Percentiles rank a stretch among this genome's conserved stretches.
Conservation (phyloP, 2,329 filamentous ascomycete genomes). For the Clonostachys sp. region DNA sequence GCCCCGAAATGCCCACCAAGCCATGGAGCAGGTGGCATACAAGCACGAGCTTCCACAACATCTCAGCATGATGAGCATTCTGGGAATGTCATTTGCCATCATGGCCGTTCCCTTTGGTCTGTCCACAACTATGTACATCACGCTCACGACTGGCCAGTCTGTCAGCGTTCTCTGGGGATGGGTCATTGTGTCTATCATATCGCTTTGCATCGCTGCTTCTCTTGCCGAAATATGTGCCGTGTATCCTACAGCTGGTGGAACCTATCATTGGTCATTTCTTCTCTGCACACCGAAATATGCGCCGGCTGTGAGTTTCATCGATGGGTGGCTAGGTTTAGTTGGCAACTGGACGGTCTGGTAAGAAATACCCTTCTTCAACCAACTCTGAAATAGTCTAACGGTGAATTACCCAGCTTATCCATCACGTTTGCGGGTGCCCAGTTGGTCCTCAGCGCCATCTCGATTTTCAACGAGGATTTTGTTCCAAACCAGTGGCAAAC, state of each 20-base stretch:
- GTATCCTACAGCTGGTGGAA: slow-evolving; percentile 55
- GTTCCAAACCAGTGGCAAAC: slow-evolving; percentile 63
- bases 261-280: slow-evolving; percentile 72
- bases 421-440: slow-evolving; percentile 67
- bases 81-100: slow-evolving; percentile 44
- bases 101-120: slow-evolving; percentile 46
- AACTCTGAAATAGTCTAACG: too few relatives aligned
- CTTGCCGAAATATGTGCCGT: slow-evolving; percentile 70
- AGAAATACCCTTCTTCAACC: too few relatives aligned
- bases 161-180: slow-evolving; percentile 73
- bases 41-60: slow-evolving; percentile 44
- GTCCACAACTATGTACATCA: slow-evolving; percentile 40
- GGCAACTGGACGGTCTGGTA: slow-evolving; percentile 62
- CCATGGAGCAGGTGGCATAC: slow-evolving; percentile 42
- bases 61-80: slow-evolving; percentile 43
- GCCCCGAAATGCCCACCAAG: slow-evolving; percentile 25
- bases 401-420: slow-evolving; percentile 43
- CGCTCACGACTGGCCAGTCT: slow-evolving; percentile 67
- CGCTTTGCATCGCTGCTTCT: slow-evolving; percentile 65
- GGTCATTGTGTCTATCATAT: slow-evolving; percentile 61
- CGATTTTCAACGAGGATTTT: slow-evolving; percentile 59
- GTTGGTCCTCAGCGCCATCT: slow-evolving; percentile 63
- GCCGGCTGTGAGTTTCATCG: slow-evolving; percentile 63
- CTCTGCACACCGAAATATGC: slow-evolving; percentile 58
- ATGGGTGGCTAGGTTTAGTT: slow-evolving; percentile 69